phyloP scores from a whole-genome alignment of 192 early-diverging fungal genomes.

The Coemansia sp. region DNA sequence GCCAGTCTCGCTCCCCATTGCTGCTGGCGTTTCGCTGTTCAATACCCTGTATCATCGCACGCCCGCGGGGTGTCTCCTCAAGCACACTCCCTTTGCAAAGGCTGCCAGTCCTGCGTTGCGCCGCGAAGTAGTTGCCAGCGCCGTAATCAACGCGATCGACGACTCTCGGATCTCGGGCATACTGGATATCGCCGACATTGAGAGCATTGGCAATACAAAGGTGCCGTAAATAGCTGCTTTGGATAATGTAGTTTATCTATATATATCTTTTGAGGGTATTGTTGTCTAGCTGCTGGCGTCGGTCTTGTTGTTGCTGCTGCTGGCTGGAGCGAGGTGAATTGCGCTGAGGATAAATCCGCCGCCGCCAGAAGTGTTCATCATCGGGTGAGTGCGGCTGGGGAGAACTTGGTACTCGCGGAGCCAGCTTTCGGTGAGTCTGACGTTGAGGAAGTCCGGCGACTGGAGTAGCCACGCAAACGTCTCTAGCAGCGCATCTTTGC shows the following conservation, averaged over 20 bases:
- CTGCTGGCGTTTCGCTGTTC: conserved; percentile 56
- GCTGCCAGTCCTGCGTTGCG: conserved; percentile 41
- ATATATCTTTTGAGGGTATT: not conserved
- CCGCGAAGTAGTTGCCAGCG: conserved; percentile 47
- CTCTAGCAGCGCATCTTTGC: conserved; percentile 68
- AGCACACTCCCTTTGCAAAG: conserved; percentile 42
- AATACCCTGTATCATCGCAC: conserved; percentile 40
- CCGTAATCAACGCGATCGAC: conserved; percentile 37
- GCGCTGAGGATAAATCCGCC: conserved; percentile 74
- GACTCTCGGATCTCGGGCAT: conserved; percentile 30
- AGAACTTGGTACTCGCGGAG: conserved; percentile 87
- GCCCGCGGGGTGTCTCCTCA: conserved; percentile 35
- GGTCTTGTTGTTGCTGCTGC: not conserved
- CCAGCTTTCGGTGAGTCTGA: conserved; percentile 90
- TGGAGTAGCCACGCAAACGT: conserved; percentile 69
- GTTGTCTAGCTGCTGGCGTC: not conserved
- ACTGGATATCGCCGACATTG: conserved; percentile 40
- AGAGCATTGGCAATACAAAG: conserved; percentile 25
- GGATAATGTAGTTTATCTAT: not conserved
- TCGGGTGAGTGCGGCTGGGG: conserved; percentile 78
- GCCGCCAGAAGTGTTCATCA: conserved; percentile 75
- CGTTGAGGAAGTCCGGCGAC: conserved; percentile 73
- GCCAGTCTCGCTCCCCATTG: conserved; percentile 63
- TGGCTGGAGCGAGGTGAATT: conserved; percentile 48
- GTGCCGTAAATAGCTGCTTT: not conserved